Conservation (phyloP, 352 stramenopile genomes). For the Pythium grandisporangium region DNA sequence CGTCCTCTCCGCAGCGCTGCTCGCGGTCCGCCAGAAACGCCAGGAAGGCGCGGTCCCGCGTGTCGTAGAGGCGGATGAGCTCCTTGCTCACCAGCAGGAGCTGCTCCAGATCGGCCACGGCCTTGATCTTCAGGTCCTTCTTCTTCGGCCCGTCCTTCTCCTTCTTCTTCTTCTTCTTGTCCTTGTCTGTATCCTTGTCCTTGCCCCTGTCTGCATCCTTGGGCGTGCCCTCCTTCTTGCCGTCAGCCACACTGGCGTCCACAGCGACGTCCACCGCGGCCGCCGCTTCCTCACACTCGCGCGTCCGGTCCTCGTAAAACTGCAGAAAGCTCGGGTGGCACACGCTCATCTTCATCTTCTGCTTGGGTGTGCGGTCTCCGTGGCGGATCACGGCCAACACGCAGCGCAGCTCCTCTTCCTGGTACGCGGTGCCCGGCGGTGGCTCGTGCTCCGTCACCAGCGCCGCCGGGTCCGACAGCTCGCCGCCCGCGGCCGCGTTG, state of each 20-base stretch:
- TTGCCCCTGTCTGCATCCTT: too few species aligned
- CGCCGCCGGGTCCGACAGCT: slow-evolving; percentile 51
- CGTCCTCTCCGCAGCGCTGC: slow-evolving; percentile 42
- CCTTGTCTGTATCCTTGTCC: too few species aligned
- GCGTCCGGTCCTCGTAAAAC: slow-evolving; percentile 60
- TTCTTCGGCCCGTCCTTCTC: slow-evolving; percentile 20
- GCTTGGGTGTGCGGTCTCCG: slow-evolving; percentile 99
- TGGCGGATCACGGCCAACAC: slow-evolving; percentile 99
- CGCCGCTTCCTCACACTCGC: too few species aligned
- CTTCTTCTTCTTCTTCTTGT: slow-evolving; percentile 30
- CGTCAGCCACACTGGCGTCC: too few species aligned
- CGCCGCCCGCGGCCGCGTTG: slow-evolving; percentile 26
- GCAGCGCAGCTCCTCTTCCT: slow-evolving; percentile 96
- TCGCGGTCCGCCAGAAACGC: slow-evolving; percentile 60
- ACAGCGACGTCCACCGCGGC: too few species aligned
- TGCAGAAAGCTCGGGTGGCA: slow-evolving; percentile 86
- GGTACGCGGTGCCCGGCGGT: slow-evolving; percentile 15
- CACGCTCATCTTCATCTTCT: slow-evolving; percentile 98
- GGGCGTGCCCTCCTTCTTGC: too few species aligned
- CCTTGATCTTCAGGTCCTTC: slow-evolving; percentile 85
- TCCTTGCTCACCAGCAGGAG: slow-evolving; percentile 73
- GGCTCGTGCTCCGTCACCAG: slow-evolving; percentile 14
- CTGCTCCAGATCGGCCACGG: slow-evolving; percentile 65
- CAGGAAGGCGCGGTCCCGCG: slow-evolving; percentile 44
- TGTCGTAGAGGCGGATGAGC: slow-evolving; percentile 57